Evolutionary conservation across 345 rosid genomes (phyloP), one percentile per base, ranked within the genome.

Genomic region (Leavenworthia alabamica): DNA sequence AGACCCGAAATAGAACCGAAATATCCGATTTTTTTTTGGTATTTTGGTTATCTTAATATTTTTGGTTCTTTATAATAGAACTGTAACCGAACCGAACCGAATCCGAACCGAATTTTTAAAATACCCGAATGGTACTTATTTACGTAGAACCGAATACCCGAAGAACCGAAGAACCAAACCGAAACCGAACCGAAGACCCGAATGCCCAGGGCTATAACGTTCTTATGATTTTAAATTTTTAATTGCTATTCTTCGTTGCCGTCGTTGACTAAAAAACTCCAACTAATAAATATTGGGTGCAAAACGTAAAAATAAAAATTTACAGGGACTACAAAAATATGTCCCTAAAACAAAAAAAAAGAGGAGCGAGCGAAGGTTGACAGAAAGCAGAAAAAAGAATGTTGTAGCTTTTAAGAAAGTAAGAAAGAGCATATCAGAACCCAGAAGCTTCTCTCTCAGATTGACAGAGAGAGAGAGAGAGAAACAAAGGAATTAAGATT

Each of bases 321-420:
- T 46, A 29, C 2, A 48, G 10, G 74, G 69, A 4, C 51, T 29
- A 62, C 0, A 55, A 40, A 53, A 53, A 36, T 35, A 4, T 15
- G 15, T 68, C 37, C 54, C 13, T 27, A 45, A 70, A 62, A 28
- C 15, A 28, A 67, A 41, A 70, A 62, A 24, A n/a, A n/a, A n/a
- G n/a, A n/a, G n/a, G n/a, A n/a, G n/a, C n/a, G 40, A 55, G 39
- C 28, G 1, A 66, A 46, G 39, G 28, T 55, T 44, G 73, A 53
- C 62, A 70, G 5, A 48, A 40, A 61, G 73, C 62, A 53, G 56
- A 44, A 20, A 62, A 17, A 22, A 70, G 74, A 47, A 62, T 62
- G 64, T 62, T 70, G 69, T 62, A 70, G 45, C 74, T 70, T 63
- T 70, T 5, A 46, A 56, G 53, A 62, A 62, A 62, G 55, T 45